Conservation (phyloP, 441 rosid species). For the Erysimum cheiri region DNA sequence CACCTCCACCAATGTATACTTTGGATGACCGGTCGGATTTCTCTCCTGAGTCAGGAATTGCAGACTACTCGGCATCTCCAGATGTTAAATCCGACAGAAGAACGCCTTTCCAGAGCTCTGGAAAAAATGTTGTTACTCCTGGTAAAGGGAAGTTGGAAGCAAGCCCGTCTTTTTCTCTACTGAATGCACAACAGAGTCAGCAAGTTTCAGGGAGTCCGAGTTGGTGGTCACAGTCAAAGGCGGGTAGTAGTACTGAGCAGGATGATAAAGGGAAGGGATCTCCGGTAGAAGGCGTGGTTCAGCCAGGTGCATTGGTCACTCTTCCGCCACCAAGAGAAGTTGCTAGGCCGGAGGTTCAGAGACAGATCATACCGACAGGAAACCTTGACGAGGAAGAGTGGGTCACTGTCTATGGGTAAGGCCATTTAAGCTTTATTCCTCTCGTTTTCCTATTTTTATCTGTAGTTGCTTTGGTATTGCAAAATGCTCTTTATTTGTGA, state of each 20-base stretch:
- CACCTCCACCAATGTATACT: slow-evolving; percentile 90
- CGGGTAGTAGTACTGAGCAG: slow-evolving; percentile 55
- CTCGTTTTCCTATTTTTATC: background rate
- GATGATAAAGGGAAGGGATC: slow-evolving; percentile 89
- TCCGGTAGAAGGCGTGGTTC: slow-evolving; percentile 89
- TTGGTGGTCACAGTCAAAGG: slow-evolving; percentile 85
- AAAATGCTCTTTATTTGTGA: slow-evolving; percentile 3
- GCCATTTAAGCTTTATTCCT: background rate
- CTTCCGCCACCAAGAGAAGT: slow-evolving; percentile 94
- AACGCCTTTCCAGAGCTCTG: slow-evolving; percentile 59
- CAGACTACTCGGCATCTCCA: slow-evolving; percentile 75
- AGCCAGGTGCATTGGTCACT: slow-evolving; percentile 80
- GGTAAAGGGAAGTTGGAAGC: slow-evolving; percentile 62
- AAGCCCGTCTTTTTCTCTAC: slow-evolving; percentile 62
- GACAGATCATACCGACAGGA: slow-evolving; percentile 69
- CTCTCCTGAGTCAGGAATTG: slow-evolving; percentile 86
- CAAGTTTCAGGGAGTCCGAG: slow-evolving; percentile 61
- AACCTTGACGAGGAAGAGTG: slow-evolving; percentile 91
- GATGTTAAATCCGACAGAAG: slow-evolving; percentile 67
- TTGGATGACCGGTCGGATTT: slow-evolving; percentile 88
- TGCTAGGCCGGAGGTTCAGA: slow-evolving; percentile 90
- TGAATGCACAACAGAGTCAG: slow-evolving; percentile 66
- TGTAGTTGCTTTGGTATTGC: background rate
- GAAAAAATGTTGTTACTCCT: slow-evolving; percentile 61
- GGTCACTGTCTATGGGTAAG: slow-evolving; percentile 98